phyloP scores from a whole-genome alignment of 1,284 basidiomycete species.

The Cryptococcus sp. region DNA sequence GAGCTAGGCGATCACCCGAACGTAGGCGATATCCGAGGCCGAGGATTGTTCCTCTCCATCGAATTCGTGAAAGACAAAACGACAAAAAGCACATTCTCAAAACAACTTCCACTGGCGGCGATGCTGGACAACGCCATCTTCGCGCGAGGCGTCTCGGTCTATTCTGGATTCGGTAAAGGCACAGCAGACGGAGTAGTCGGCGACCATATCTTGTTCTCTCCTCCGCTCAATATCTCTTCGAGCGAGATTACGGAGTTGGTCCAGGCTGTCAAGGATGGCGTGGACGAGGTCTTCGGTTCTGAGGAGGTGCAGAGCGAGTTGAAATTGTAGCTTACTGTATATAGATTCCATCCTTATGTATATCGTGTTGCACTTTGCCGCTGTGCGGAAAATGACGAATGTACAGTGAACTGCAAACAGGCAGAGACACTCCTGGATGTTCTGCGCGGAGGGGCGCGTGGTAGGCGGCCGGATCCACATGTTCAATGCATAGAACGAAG shows the following conservation, averaged over 20 bases:
- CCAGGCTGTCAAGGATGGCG: slow-evolving; percentile 19
- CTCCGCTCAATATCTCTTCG: slow-evolving; percentile 39
- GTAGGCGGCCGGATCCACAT: not conserved
- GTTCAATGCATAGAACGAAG: too few species aligned
- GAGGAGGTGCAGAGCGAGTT: slow-evolving; percentile 5
- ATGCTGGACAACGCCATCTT: slow-evolving; percentile 31
- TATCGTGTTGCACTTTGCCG: too few species aligned
- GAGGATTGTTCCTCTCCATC: slow-evolving; percentile 76
- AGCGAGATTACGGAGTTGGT: slow-evolving; percentile 32
- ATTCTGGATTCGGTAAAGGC: slow-evolving; percentile 33
- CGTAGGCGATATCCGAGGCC: slow-evolving; percentile 54
- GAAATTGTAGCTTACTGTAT: not conserved
- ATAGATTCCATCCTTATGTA: too few species aligned
- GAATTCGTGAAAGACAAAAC: slow-evolving; percentile 61
- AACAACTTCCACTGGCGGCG: slow-evolving; percentile 22
- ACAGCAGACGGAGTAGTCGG: slow-evolving; percentile 40
- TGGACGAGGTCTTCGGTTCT: slow-evolving; percentile 16
- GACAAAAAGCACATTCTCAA: slow-evolving; percentile 32
- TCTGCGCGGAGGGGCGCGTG: not conserved
- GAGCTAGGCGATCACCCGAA: slow-evolving; percentile 20
- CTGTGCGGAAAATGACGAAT: too few species aligned
- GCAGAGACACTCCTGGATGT: too few species aligned
- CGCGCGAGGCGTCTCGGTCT: slow-evolving; percentile 31
- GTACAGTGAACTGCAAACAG: not conserved
- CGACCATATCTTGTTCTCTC: slow-evolving; percentile 45